phyloP scores from a whole-genome alignment of 2,329 filamentous ascomycete species.

The Aspergillus carbonarius region DNA sequence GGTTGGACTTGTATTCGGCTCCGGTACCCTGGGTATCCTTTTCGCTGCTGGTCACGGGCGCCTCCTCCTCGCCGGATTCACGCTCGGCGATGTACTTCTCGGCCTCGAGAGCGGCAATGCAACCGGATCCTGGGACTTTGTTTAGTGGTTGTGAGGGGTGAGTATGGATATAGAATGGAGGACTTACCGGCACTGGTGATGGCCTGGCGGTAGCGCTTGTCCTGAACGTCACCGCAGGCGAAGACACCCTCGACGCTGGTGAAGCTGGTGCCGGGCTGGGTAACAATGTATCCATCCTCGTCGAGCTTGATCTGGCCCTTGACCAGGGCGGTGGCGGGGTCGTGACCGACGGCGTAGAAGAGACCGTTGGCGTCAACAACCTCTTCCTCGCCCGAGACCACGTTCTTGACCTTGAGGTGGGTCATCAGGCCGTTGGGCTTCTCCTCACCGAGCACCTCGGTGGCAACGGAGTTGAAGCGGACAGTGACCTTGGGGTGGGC shows the following conservation, averaged over 20 bases:
- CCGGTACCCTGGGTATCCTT: slow-evolving; percentile 34
- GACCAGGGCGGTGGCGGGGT: slow-evolving; percentile 86
- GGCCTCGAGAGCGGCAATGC: slow-evolving; percentile 91
- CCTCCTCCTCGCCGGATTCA: slow-evolving; percentile 57
- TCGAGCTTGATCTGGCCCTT: slow-evolving; percentile 89
- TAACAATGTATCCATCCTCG: slow-evolving; percentile 85
- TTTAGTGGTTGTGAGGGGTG: slow-evolving; percentile 20
- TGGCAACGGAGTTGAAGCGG: slow-evolving; percentile 76
- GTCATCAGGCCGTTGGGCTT: slow-evolving; percentile 77
- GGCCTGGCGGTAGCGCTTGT: slow-evolving; percentile 96
- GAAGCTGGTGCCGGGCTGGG: slow-evolving; percentile 80
- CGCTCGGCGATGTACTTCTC: slow-evolving; percentile 87
- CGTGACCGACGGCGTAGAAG: slow-evolving; percentile 97
- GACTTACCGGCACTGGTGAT: slow-evolving; percentile 91
- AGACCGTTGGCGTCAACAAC: slow-evolving; percentile 86
- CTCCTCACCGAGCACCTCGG: slow-evolving; percentile 80
- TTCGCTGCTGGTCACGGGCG: slow-evolving; percentile 37
- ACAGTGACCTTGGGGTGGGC: slow-evolving; percentile 88
- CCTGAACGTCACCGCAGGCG: slow-evolving; percentile 95
- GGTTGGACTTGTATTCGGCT: slow-evolving; percentile 63
- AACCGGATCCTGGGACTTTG: slow-evolving; percentile 70
- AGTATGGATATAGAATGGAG: not conserved
- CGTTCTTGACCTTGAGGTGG: slow-evolving; percentile 79
- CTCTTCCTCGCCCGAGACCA: slow-evolving; percentile 71
- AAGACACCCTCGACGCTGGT: slow-evolving; percentile 92